Evolutionary conservation across 2,329 filamentous ascomycete genomes (phyloP), one percentile per base, ranked within the genome.

Genomic region (Cladosporium austrohemisphaericum): DNA sequence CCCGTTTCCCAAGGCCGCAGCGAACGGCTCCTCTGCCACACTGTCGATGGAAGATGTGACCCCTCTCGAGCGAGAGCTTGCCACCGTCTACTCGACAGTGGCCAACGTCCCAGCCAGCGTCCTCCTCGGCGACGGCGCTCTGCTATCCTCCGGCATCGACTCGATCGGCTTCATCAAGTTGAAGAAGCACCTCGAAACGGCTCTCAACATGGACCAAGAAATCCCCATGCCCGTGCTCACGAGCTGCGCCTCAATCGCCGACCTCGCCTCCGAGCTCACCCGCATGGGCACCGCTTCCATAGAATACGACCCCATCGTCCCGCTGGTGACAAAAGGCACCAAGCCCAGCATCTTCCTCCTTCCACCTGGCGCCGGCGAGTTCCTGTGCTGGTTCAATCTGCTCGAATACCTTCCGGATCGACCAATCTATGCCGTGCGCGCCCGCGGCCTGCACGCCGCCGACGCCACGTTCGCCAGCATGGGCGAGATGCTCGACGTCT

Each of bases 371-470:
- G 61, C 64, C 3, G 68, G 68, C 18, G 67, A 71, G 38, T 59
- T 71, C n/a, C 60, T 72, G 0, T 65, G 69, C 38, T 72, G 70
- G 54, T 49, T 72, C 13, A 58, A 58, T 16, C 57, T 72, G 2
- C 62, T 68, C 9, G 52, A 65, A 35, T 62, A 73, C 47, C 40
- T 78, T 23, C 49, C 55, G 18, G 65, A 65, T 58, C 63, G 77
- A 7, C 71, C 75, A 0, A 52, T 80, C n/a, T 74, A 75, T 55
- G 75, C 73, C 1, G 55, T 77, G 2, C 68, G 74, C 1, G 69
- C 75, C 0, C 61, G 65, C 3, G 74, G 73, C 0, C 72, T 77
- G 41, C 64, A 75, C 32, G 28, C 55, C 1, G 65, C 62, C 11
- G 67, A 57, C 0, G 73, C 78, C 37, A 60, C 63, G 0, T 64